These are phyloP conservation scores for Mycena venus DNA, from an alignment of 768 basidiomycete species.

Conservation along the genomic window DNA sequence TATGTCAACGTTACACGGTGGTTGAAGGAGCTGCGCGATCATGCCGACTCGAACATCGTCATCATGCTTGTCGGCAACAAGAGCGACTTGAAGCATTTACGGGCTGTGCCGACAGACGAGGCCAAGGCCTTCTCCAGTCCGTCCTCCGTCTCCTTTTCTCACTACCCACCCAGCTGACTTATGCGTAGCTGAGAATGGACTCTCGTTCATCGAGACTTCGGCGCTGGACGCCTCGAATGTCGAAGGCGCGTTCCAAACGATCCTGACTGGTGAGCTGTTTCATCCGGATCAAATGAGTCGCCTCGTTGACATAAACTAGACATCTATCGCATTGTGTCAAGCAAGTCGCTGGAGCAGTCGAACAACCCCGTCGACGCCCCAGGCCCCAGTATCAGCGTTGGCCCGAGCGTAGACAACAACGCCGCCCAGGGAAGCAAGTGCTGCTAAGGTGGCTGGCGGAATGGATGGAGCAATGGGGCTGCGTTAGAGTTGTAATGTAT, in stretches of 20 bases:
- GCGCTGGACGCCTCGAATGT: conserved; percentile 99
- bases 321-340: conserved; percentile 97
- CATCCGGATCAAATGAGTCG: not conserved
- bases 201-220: conserved; percentile 98
- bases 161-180: not conserved
- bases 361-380: conserved; percentile 83
- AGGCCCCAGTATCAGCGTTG: conserved; percentile 89
- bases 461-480: not conserved
- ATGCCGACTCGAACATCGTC: conserved; percentile 93
- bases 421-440: conserved; percentile 71
- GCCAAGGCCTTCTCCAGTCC: conserved; percentile 91
- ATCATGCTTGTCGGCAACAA: conserved; percentile 99
- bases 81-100: conserved; percentile 97
- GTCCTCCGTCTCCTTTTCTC: conserved; percentile 43
- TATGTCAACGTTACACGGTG: conserved; percentile 95
- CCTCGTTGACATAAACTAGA: conserved; percentile 61
- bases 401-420: conserved; percentile 77
- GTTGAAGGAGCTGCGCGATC: conserved; percentile 97
- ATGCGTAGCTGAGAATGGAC: conserved; percentile 83
- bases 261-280: conserved; percentile 81
- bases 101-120: conserved; percentile 98
- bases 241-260: conserved; percentile 97
- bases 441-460: conserved; percentile 58
- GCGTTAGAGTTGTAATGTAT: conserved; percentile 17
- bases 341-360: conserved; percentile 91